Evolutionary conservation across 768 basidiomycete species (phyloP).

Genomic region (Nidularia sp.): DNA sequence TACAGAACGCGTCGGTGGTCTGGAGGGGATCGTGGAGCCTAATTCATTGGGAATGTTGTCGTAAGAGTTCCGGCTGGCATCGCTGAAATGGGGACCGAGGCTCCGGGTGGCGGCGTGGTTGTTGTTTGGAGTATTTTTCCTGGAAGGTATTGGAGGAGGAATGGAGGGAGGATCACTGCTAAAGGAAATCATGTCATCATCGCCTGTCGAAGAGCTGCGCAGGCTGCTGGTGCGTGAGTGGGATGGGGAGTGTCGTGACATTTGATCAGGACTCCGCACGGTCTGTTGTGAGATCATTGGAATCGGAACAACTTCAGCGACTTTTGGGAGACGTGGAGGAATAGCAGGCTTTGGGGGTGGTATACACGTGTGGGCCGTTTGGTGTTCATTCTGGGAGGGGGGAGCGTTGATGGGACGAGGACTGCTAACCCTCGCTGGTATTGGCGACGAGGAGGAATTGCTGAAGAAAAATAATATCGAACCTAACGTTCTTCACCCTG

Average conservation of each 20-base stretch:
- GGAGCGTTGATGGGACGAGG: neutral
- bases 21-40: conserved; percentile 20
- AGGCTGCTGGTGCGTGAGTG: too few relatives aligned
- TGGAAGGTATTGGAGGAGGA: too few relatives aligned
- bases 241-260: too few relatives aligned
- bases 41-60: conserved; percentile 18
- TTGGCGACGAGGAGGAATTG: neutral
- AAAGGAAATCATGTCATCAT: too few relatives aligned
- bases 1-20: conserved; percentile 24
- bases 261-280: too few relatives aligned
- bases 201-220: too few relatives aligned
- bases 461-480: neutral
- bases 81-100: conserved; percentile 19
- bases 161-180: too few relatives aligned
- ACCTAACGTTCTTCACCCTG: neutral
- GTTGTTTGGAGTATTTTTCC: too few relatives aligned
- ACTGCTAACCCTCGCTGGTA: neutral
- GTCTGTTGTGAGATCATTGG: too few relatives aligned
- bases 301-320: conserved; percentile 6
- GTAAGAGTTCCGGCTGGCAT: conserved; percentile 35
- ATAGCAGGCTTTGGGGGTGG: conserved; percentile 10
- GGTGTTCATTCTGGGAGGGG: conserved; percentile 3
- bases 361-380: neutral
- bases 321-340: conserved; percentile 17
- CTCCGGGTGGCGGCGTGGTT: conserved; percentile 9